A percentile compares a stretch with the other conserved stretches of the same genome.
Conservation (phyloP, 2,329 filamentous ascomycete genomes). For the Coleophoma cylindrospora region DNA sequence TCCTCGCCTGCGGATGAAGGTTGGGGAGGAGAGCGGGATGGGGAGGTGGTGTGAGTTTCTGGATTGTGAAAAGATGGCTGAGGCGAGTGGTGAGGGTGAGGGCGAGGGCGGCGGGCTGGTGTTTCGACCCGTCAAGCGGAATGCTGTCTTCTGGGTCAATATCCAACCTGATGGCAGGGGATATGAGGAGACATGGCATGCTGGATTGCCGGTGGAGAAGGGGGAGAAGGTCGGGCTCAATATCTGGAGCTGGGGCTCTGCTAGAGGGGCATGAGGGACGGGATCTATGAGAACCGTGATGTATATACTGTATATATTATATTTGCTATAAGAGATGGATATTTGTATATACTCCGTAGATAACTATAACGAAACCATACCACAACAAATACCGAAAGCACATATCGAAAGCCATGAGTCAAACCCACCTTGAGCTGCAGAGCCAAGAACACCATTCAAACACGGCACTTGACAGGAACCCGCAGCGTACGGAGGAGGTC, state of each 20-base stretch:
- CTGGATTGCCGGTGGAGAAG: slow-evolving; percentile 48
- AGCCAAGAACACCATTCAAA: too few species aligned
- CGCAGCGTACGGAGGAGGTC: too few species aligned
- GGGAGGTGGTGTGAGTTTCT: slow-evolving; percentile 51
- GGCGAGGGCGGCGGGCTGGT: slow-evolving; percentile 5
- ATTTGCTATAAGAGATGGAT: too few species aligned
- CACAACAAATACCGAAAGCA: too few species aligned
- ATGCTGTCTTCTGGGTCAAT: slow-evolving; percentile 61
- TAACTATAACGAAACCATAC: too few species aligned
- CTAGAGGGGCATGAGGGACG: slow-evolving; percentile 5
- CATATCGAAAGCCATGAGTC: too few species aligned
- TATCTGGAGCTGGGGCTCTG: slow-evolving; percentile 53
- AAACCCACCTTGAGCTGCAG: too few species aligned
- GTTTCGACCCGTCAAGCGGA: slow-evolving; percentile 51
- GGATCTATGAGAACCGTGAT: too few species aligned
- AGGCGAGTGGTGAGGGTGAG: slow-evolving; percentile 15
- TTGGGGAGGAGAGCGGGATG: slow-evolving; percentile 32
- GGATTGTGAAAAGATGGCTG: slow-evolving; percentile 36
- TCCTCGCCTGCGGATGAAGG: slow-evolving; percentile 36
- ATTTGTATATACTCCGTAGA: too few species aligned
- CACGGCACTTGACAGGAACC: too few species aligned
- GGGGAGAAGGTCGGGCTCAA: slow-evolving; percentile 58
- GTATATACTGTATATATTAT: too few species aligned
- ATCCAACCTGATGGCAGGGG: slow-evolving; percentile 48
- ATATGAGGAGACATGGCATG: slow-evolving; percentile 56